Conservation (phyloP, 495 filamentous ascomycete genomes). For the Annulohypoxylon nitens region DNA sequence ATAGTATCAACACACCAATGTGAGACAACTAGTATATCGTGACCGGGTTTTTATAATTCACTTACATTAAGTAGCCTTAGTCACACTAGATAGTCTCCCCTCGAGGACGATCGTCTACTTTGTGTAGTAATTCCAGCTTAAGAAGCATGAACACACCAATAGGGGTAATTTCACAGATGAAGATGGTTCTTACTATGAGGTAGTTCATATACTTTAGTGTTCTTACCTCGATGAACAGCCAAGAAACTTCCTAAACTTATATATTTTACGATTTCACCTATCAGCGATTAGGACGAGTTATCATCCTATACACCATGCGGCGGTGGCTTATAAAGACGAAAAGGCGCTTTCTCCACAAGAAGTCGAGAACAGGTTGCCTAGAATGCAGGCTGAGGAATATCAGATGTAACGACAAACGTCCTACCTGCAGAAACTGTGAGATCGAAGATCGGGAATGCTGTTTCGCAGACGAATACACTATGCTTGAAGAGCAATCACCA, state of each 20-base stretch:
- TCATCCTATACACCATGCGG: background rate
- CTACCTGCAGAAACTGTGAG: constrained; percentile 32
- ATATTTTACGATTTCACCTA: background rate
- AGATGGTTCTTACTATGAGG: background rate
- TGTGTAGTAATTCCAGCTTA: too few relatives aligned
- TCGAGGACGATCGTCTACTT: too few relatives aligned
- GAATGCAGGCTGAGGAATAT: constrained; percentile 59
- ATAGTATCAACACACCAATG: constrained; percentile 1
- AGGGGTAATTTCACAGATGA: background rate
- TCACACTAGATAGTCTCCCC: too few relatives aligned
- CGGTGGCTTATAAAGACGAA: constrained; percentile 1
- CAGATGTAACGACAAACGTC: constrained; percentile 44
- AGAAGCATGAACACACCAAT: too few relatives aligned
- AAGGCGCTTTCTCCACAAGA: constrained; percentile 51
- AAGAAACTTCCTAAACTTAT: background rate
- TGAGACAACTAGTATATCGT: background rate
- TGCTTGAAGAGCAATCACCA: background rate
- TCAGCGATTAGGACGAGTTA: background rate
- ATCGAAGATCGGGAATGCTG: constrained; percentile 1
- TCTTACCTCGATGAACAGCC: background rate
- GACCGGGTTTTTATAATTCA: background rate
- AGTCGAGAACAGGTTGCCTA: constrained; percentile 57
- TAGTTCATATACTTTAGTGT: background rate
- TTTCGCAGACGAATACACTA: background rate
- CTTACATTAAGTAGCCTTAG: background rate